These are phyloP conservation scores for Phytophthora syringae DNA, from an alignment of 352 stramenopile genomes.

Conservation along the genomic window DNA sequence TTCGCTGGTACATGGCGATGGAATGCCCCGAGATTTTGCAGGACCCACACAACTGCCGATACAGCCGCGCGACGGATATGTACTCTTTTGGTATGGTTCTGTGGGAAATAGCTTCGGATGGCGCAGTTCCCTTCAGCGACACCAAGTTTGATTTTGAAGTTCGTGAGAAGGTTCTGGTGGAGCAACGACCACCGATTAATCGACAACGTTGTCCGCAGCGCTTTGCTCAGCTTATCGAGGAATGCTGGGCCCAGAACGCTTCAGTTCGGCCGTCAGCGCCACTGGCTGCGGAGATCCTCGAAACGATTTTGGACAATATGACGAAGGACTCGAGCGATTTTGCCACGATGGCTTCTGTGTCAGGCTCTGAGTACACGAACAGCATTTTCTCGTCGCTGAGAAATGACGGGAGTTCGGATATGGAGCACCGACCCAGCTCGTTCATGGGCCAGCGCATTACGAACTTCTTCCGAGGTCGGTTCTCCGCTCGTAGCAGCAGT, in stretches of 20 bases:
- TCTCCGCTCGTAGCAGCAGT: slow-evolving; percentile 51
- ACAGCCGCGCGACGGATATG: slow-evolving; percentile 71
- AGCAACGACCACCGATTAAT: slow-evolving; percentile 60
- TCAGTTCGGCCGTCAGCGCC: slow-evolving; percentile 48
- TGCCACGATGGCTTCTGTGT: slow-evolving; percentile 35
- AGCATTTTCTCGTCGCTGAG: slow-evolving; percentile 66
- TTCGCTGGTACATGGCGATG: slow-evolving; percentile 78
- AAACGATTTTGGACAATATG: slow-evolving; percentile 61
- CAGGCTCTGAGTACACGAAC: slow-evolving; percentile 56
- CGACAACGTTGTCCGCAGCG: slow-evolving; percentile 52
- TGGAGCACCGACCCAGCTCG: slow-evolving; percentile 55
- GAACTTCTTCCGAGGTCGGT: slow-evolving; percentile 66
- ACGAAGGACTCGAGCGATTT: slow-evolving; percentile 46
- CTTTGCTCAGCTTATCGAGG: slow-evolving; percentile 62
- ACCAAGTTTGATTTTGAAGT: slow-evolving; percentile 79
- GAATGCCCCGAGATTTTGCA: slow-evolving; percentile 76
- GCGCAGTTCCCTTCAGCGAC: slow-evolving; percentile 65
- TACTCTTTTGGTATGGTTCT: slow-evolving; percentile 81
- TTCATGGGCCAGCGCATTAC: slow-evolving; percentile 60
- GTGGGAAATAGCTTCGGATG: slow-evolving; percentile 73
- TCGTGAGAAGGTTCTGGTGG: slow-evolving; percentile 60
- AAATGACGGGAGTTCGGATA: slow-evolving; percentile 36
- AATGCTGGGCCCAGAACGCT: slow-evolving; percentile 68
- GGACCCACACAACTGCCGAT: slow-evolving; percentile 70
- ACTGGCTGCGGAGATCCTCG: slow-evolving; percentile 58